Base-by-base conservation (phyloP, 2,329 filamentous ascomycete genomes). In the Alternaria dauci region DNA sequence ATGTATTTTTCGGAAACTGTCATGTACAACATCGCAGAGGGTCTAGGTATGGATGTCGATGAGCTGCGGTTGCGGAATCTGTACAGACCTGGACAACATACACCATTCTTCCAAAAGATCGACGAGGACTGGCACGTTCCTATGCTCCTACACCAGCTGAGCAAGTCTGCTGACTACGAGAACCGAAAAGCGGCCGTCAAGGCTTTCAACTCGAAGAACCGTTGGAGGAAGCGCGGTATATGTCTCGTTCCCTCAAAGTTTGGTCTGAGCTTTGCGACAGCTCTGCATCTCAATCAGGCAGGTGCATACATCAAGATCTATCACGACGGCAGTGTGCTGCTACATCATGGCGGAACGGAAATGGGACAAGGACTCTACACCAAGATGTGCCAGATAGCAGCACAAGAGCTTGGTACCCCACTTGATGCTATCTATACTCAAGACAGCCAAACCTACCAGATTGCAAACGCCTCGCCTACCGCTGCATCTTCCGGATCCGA, bases 291-390 rank as follows among this genome's bases (percentile, higher is more conserved):
- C 69, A 98, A 98, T 77, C 94, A 98, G 78, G 94, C 94, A 2
- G 93, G 92, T 55, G 94, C 94, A 1, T 83, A 97, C 52, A 92
- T 98, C 8, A 94, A 98, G 78, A 93, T 98, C 61, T 98, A 97
- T 75, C 94, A 96, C 72, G 94, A 98, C 69, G 94, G 95, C 0
- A 95, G 91, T 9, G 86, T 98, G 5, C 84, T 98, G 1, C 90
- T 98, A 8, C 94, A 95, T 2, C 95, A 98, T 69, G 95, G 94
- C 54, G 95, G 94, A 61, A 96, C 93, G 0, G 94, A 98, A 79
- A 98, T 98, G 94, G 94, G 94, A 2, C 94, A 98, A 79, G 94
- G 94, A 2, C 83, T 98, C 11, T 92, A 97, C 79, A 98, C 94
- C 3, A 98, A 98, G 81, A 96, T 98, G 89, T 90, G 88, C 50